Evolutionary conservation across 2,329 filamentous ascomycete genomes (phyloP).

Genomic region (Claviceps sp.): DNA sequence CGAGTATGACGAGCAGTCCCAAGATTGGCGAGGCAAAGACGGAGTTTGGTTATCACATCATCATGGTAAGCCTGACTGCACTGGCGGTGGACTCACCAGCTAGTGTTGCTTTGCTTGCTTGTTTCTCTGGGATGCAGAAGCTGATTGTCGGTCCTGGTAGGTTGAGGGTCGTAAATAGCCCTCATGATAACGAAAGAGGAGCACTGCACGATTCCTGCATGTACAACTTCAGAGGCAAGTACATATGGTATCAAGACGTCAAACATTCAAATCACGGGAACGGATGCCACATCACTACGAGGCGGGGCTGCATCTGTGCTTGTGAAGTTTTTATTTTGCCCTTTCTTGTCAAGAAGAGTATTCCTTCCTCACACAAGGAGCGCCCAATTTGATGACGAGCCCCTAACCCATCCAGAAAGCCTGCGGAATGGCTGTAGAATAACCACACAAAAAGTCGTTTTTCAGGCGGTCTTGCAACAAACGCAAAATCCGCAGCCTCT

Average conservation of each 20-base stretch:
- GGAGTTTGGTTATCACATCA: conserved; percentile 63
- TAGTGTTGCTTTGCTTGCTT: background rate
- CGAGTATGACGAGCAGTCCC: conserved; percentile 50
- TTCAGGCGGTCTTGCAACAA: conserved; percentile 17
- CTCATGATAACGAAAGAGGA: background rate
- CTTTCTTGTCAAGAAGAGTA: conserved; percentile 23
- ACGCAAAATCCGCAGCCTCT: conserved; percentile 23
- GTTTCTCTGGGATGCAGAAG: background rate
- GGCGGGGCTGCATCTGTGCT: background rate
- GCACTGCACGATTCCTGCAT: too few relatives aligned
- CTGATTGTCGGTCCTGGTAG: conserved; percentile 10
- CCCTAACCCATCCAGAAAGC: conserved; percentile 28
- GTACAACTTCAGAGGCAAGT: background rate
- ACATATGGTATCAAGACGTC: background rate
- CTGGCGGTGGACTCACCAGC: too few relatives aligned
- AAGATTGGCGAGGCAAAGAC: conserved; percentile 62
- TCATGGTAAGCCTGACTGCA: conserved; percentile 45
- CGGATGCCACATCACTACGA: background rate
- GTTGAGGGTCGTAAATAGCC: conserved; percentile 28
- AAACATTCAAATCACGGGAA: background rate
- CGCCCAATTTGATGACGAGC: conserved; percentile 18
- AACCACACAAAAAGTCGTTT: conserved; percentile 24
- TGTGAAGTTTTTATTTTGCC: conserved; percentile 17
- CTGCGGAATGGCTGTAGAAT: conserved; percentile 34
- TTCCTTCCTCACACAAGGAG: conserved; percentile 18